A percentile compares a stretch with the other conserved stretches of the same genome.
These are phyloP conservation scores for Clavispora carvajalis DNA, from an alignment of 805 yeast genomes.

Conservation along the genomic window DNA sequence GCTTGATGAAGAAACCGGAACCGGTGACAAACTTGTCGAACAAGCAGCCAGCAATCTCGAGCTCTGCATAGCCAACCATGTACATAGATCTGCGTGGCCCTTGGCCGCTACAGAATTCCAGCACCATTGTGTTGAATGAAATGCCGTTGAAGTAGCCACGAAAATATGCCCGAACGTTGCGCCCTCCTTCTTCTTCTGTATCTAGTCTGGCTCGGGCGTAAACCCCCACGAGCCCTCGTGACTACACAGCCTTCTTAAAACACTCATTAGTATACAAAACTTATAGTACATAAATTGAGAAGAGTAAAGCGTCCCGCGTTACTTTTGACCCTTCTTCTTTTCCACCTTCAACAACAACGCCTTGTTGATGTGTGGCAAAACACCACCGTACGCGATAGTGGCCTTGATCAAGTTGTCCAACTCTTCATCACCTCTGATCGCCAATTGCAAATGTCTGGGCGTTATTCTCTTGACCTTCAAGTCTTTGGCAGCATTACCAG, in stretches of 20 bases:
- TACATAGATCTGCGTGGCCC: background rate
- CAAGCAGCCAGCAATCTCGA: background rate
- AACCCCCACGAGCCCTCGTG: too few species aligned
- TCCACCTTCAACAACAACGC: constrained; percentile 30
- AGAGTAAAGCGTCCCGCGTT: constrained; percentile 1
- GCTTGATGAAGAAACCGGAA: background rate
- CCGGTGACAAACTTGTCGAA: background rate
- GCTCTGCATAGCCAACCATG: background rate
- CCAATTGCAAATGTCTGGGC: constrained; percentile 29
- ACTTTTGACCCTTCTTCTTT: constrained; percentile 21
- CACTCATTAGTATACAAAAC: constrained; percentile 12
- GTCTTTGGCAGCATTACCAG: constrained; percentile 29
- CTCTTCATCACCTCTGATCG: constrained; percentile 29
- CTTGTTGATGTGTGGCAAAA: constrained; percentile 31
- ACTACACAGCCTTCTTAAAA: background rate
- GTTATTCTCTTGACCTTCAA: constrained; percentile 30
- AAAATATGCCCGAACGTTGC: too few species aligned
- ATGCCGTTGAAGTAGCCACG: too few species aligned
- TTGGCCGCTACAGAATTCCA: background rate
- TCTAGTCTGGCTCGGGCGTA: too few species aligned
- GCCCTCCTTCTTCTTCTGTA: too few species aligned
- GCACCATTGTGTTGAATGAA: too few species aligned
- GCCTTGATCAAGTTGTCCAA: constrained; percentile 31
- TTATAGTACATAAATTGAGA: constrained; percentile 11
- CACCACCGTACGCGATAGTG: constrained; percentile 30